Conservation (phyloP, 2,329 filamentous ascomycete genomes). For the Botrytis pseudocinerea region DNA sequence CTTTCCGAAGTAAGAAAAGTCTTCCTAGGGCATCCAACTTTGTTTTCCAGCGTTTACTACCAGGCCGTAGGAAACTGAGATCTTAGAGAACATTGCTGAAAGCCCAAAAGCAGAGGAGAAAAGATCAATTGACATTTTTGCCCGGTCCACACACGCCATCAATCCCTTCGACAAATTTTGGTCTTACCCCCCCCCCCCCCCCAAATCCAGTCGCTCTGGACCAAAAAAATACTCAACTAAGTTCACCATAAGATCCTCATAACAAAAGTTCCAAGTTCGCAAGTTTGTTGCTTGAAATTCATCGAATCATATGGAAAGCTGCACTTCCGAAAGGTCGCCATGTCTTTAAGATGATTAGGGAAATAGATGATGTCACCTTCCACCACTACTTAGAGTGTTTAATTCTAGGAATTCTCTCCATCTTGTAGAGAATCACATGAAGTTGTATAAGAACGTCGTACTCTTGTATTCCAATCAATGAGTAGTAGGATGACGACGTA, state of each 20-base stretch:
- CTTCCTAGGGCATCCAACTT: background rate
- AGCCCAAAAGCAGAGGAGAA: background rate
- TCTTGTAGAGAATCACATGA: background rate
- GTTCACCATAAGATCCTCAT: background rate
- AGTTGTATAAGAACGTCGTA: background rate
- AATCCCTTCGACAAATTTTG: background rate
- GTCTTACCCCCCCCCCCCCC: background rate
- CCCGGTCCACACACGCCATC: background rate
- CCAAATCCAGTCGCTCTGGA: background rate
- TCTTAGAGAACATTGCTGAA: background rate
- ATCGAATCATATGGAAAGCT: slow-evolving; percentile 3
- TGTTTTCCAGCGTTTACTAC: background rate
- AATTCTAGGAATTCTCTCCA: background rate
- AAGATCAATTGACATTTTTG: background rate
- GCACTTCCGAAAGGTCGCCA: background rate
- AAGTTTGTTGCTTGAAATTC: background rate
- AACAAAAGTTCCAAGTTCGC: background rate
- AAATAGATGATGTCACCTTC: background rate
- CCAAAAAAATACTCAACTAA: background rate
- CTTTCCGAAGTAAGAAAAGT: background rate
- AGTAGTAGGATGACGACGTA: too few relatives aligned
- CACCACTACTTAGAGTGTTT: background rate
- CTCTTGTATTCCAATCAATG: background rate
- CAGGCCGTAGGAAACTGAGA: background rate
- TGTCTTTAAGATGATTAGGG: background rate